A percentile compares a stretch with the other conserved stretches of the same genome.
Conservation (phyloP, 2,329 filamentous ascomycete genomes). For the Diaporthe ampelina region DNA sequence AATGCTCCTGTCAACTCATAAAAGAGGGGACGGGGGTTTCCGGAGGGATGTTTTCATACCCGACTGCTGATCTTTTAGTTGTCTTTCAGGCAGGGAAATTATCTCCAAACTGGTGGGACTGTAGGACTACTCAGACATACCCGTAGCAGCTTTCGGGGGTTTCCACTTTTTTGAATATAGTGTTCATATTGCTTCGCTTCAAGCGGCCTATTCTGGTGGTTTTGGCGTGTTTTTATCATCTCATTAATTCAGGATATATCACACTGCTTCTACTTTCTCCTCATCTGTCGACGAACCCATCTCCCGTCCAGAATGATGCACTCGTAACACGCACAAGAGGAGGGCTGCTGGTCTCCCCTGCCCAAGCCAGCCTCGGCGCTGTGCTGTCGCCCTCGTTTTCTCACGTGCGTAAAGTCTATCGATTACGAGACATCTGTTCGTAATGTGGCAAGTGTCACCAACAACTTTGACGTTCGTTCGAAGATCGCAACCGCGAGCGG, state of each 20-base stretch:
- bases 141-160: background rate
- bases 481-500: background rate
- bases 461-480: background rate
- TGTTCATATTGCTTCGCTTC: slow-evolving; percentile 10
- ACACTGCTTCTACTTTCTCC: background rate
- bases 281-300: background rate
- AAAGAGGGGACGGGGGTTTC: background rate
- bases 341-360: background rate
- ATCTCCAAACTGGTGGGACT: background rate
- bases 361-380: background rate
- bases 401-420: too few relatives aligned
- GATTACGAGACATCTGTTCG: background rate
- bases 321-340: background rate
- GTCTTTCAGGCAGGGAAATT: too few relatives aligned
- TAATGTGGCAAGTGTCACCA: background rate
- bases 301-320: background rate
- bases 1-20: slow-evolving; percentile 26
- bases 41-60: background rate
- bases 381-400: background rate
- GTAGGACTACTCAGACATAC: background rate
- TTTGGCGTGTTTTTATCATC: background rate
- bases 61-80: background rate
- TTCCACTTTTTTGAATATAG: background rate
- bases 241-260: background rate
- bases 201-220: slow-evolving; percentile 1